phyloP scores from a whole-genome alignment of 371 early-diverging fungal species.

The Homolaphlyctis polyrhiza region DNA sequence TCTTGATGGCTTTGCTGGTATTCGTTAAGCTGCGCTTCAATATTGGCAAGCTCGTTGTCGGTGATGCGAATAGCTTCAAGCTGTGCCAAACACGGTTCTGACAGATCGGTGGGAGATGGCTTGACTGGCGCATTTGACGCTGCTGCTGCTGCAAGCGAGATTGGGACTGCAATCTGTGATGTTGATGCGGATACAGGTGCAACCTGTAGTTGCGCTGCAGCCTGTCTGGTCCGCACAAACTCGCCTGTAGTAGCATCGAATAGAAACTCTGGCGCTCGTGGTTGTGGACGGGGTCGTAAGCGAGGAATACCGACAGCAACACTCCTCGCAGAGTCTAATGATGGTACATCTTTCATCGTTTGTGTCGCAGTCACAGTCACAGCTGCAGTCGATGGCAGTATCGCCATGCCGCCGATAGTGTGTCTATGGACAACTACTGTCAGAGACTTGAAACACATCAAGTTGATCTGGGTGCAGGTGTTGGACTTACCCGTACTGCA shows the following conservation, averaged over 20 bases:
- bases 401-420: background rate
- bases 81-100: background rate
- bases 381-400: background rate
- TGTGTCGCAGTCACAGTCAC: background rate
- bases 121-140: background rate
- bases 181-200: background rate
- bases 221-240: constrained; percentile 1
- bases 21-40: background rate
- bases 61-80: background rate
- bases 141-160: background rate
- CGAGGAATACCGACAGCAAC: too few species aligned
- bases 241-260: background rate
- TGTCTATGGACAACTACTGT: background rate
- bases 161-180: background rate
- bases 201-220: background rate
- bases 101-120: background rate
- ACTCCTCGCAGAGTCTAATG: too few species aligned
- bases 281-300: background rate
- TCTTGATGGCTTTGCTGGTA: background rate
- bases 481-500: background rate
- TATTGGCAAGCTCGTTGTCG: background rate
- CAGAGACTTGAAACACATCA: background rate
- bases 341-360: too few species aligned
- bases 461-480: background rate
- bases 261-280: constrained; percentile 2